These are phyloP conservation scores for Tetracladium setigerum DNA, from an alignment of 495 filamentous ascomycete genomes.

Conservation along the genomic window DNA sequence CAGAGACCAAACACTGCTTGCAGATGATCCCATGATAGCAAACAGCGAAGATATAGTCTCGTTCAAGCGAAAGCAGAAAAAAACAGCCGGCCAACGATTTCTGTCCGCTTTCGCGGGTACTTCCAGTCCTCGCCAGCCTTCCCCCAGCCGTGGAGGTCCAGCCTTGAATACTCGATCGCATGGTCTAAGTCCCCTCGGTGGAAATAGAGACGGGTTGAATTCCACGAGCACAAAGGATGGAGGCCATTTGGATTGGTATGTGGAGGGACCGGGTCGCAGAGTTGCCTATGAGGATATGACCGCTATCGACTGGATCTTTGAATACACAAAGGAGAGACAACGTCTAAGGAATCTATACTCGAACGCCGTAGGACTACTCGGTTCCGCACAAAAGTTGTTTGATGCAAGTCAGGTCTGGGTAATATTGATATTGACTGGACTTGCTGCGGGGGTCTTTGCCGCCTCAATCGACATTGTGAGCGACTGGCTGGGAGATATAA, in stretches of 20 bases:
- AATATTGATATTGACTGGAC: constrained; percentile 64
- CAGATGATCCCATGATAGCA: constrained; percentile 43
- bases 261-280: constrained; percentile 81
- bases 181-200: constrained; percentile 6
- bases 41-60: constrained; percentile 52
- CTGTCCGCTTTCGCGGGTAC: constrained; percentile 12
- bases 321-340: constrained; percentile 94
- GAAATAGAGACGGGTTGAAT: constrained; percentile 3
- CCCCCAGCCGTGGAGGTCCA: constrained; percentile 13
- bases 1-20: constrained; percentile 27
- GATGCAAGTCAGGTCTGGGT: constrained; percentile 91
- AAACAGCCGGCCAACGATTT: constrained; percentile 16
- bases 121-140: constrained; percentile 10
- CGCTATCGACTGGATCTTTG: constrained; percentile 99
- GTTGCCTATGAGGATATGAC: constrained; percentile 96
- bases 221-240: constrained; percentile 49
- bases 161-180: constrained; percentile 3
- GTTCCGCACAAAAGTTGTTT: constrained; percentile 60
- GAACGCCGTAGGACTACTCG: constrained; percentile 61
- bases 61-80: constrained; percentile 80
- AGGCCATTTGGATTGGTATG: constrained; percentile 72
- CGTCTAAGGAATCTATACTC: constrained; percentile 68
- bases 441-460: constrained; percentile 76
- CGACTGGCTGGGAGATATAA: constrained; percentile 90
- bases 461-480: constrained; percentile 88